Conservation (phyloP, 192 early-diverging fungal genomes). For the Coemansia aciculifera region DNA sequence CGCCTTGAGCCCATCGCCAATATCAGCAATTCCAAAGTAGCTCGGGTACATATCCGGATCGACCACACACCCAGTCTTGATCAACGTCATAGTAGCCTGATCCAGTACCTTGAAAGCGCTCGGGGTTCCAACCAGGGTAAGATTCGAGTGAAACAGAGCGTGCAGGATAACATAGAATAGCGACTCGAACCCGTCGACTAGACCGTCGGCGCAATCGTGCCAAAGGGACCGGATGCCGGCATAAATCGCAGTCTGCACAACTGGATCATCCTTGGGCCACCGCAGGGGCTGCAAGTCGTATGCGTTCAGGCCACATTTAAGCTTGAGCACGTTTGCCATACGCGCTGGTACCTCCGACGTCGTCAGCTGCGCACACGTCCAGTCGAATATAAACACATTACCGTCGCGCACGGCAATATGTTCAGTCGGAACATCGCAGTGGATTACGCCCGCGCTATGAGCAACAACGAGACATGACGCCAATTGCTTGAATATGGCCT, state of each 20-base stretch:
- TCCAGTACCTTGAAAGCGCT: not conserved
- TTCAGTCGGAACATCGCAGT: conserved; percentile 26
- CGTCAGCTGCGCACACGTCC: conserved; percentile 15
- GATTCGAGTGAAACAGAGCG: not conserved
- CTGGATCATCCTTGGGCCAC: not conserved
- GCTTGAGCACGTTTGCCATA: not conserved
- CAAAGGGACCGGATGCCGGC: conserved; percentile 15
- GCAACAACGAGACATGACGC: not conserved
- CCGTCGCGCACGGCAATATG: conserved; percentile 15
- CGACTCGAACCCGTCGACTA: conserved; percentile 21
- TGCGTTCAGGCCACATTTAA: not conserved
- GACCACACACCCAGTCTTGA: not conserved
- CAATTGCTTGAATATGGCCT: not conserved
- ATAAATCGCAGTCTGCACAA: conserved; percentile 1
- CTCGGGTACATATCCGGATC: not conserved
- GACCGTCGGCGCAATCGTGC: not conserved
- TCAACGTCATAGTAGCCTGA: not conserved
- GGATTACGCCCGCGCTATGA: conserved; percentile 17
- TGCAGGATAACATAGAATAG: conserved; percentile 17
- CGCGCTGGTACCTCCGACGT: not conserved
- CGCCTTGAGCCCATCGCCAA: not conserved
- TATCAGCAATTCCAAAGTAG: not conserved
- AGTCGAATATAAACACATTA: conserved; percentile 8
- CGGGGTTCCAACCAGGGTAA: not conserved
- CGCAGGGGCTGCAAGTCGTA: not conserved